phyloP scores from a whole-genome alignment of 2,329 filamentous ascomycete species.

The Didymellaceae sp. region DNA sequence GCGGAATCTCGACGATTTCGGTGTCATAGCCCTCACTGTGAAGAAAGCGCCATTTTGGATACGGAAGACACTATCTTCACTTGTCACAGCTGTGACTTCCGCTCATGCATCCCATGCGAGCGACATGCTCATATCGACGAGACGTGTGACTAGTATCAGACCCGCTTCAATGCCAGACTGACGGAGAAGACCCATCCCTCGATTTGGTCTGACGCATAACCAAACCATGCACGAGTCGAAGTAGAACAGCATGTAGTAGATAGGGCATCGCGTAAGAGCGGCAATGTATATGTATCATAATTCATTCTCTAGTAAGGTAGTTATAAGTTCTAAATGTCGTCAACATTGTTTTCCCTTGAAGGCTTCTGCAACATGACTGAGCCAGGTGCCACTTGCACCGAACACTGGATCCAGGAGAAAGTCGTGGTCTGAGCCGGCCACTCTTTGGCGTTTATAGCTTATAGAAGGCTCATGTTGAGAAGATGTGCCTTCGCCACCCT shows the following conservation, averaged over 20 bases:
- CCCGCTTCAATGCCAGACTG: background rate
- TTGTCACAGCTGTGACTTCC: background rate
- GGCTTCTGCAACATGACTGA: slow-evolving; percentile 17
- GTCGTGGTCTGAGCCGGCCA: slow-evolving; percentile 26
- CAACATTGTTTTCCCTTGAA: background rate
- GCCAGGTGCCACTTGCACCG: slow-evolving; percentile 22
- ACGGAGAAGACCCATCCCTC: background rate
- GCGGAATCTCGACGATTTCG: background rate
- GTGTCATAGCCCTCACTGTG: background rate
- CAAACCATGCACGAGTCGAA: too few relatives aligned
- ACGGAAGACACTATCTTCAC: background rate
- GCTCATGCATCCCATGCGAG: background rate
- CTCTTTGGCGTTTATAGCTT: slow-evolving; percentile 19
- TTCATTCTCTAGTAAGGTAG: too few relatives aligned
- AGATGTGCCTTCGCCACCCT: background rate
- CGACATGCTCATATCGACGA: background rate
- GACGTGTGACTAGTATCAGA: background rate
- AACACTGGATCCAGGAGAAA: slow-evolving; percentile 27
- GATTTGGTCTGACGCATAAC: too few relatives aligned
- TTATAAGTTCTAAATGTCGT: background rate
- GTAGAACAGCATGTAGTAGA: too few relatives aligned
- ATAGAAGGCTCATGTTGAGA: background rate
- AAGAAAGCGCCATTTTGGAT: background rate
- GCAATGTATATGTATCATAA: too few relatives aligned
- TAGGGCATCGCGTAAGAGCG: too few relatives aligned